phyloP scores from a whole-genome alignment of 331 rosid species.

The Arachis monticola region DNA sequence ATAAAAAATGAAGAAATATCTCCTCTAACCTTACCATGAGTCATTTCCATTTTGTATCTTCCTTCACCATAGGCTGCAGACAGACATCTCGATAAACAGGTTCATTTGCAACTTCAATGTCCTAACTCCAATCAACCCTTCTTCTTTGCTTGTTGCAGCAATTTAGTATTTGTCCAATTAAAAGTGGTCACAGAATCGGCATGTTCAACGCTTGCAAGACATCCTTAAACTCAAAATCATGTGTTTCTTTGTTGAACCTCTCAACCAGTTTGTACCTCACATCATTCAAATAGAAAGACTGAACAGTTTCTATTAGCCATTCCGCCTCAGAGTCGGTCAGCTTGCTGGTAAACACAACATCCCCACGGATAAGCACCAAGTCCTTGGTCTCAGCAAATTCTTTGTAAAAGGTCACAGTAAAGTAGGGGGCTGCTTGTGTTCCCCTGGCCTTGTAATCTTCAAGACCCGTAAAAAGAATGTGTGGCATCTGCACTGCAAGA shows the following conservation, averaged over 20 bases:
- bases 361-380: slow-evolving; percentile 84
- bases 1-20: neutral
- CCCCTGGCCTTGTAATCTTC: no score
- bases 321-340: slow-evolving; percentile 73
- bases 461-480: no score
- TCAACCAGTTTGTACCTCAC: no score
- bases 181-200: slow-evolving; percentile 62
- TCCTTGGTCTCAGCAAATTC: slow-evolving; percentile 93
- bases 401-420: slow-evolving; percentile 7
- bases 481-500: neutral
- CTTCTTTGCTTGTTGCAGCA: neutral
- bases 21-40: neutral
- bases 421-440: no score
- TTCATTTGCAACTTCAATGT: slow-evolving; percentile 14
- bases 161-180: neutral
- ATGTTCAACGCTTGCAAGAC: slow-evolving; percentile 54
- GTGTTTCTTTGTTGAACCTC: no score
- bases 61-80: slow-evolving; percentile 8
- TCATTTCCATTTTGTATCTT: neutral
- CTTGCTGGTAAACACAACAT: slow-evolving; percentile 81
- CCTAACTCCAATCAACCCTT: slow-evolving; percentile 23
- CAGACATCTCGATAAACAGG: neutral
- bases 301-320: no score
- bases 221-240: no score
- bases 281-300: no score